Percentiles rank a stretch among this genome's conserved stretches.
Conservation (phyloP, 768 basidiomycete species). For the Russula dissimulans region DNA sequence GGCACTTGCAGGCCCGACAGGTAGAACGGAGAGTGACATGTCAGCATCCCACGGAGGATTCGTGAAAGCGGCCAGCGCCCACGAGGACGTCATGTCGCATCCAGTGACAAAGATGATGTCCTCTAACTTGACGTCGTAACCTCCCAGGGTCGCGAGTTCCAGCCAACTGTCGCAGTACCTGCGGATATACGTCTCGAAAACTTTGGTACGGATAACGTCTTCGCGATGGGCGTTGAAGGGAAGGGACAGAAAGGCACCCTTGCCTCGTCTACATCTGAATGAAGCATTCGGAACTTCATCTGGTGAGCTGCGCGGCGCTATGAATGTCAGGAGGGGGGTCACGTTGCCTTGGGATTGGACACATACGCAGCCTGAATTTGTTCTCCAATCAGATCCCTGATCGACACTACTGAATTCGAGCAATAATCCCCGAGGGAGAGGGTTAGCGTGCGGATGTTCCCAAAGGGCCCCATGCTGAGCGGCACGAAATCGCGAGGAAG, state of each 20-base stretch:
- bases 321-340: neutral
- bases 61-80: constrained; percentile 18
- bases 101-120: constrained; percentile 19
- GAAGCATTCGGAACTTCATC: neutral
- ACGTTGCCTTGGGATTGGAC: neutral
- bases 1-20: neutral
- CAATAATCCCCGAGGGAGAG: neutral
- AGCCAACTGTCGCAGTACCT: constrained; percentile 17
- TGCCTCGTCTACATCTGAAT: constrained; percentile 3
- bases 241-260: constrained; percentile 9
- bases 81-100: constrained; percentile 14
- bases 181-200: constrained; percentile 14
- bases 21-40: neutral
- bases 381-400: neutral
- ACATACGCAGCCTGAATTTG: constrained; percentile 8
- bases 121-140: constrained; percentile 7
- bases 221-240: constrained; percentile 2
- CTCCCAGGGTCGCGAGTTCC: neutral
- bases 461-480: constrained; percentile 6
- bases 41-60: constrained; percentile 1
- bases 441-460: neutral
- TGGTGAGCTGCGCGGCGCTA: neutral
- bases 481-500: constrained; percentile 3
- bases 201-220: constrained; percentile 12
- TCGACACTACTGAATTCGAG: neutral